Percentiles rank a stretch among this genome's conserved stretches.
Evolutionary conservation across 2,329 filamentous ascomycete genomes (phyloP).

Genomic region (Xylariaceae sp.): DNA sequence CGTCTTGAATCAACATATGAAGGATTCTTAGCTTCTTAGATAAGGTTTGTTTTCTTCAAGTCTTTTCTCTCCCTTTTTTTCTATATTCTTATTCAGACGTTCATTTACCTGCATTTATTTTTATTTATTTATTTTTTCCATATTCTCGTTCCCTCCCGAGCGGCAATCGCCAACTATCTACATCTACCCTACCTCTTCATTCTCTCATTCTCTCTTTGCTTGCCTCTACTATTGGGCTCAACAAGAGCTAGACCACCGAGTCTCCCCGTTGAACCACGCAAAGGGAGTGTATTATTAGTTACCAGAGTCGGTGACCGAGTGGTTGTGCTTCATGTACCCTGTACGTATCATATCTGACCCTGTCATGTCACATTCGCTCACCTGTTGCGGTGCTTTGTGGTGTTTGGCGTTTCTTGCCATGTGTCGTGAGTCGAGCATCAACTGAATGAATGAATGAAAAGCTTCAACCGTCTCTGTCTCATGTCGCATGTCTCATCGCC

Average conservation of each 20-base stretch:
- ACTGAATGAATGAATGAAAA: background rate
- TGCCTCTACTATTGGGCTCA: background rate
- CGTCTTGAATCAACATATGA: background rate
- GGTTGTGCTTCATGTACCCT: slow-evolving; percentile 10
- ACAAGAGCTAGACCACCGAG: background rate
- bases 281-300: background rate
- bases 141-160: no score
- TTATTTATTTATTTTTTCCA: no score
- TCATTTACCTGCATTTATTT: no score
- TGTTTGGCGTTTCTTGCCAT: background rate
- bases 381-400: slow-evolving; percentile 1
- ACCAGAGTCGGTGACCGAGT: slow-evolving; percentile 20
- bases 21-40: background rate
- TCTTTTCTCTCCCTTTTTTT: no score
- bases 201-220: background rate
- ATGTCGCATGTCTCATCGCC: background rate
- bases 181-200: background rate
- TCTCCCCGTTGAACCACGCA: background rate
- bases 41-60: background rate
- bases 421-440: background rate
- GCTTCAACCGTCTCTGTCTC: no score
- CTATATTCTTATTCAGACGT: no score
- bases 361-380: slow-evolving; percentile 15
- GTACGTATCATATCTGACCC: slow-evolving; percentile 3
- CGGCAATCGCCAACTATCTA: no score